These are phyloP conservation scores for Cladosporium sp. DNA, from an alignment of 2,329 filamentous ascomycete species.

Conservation along the genomic window DNA sequence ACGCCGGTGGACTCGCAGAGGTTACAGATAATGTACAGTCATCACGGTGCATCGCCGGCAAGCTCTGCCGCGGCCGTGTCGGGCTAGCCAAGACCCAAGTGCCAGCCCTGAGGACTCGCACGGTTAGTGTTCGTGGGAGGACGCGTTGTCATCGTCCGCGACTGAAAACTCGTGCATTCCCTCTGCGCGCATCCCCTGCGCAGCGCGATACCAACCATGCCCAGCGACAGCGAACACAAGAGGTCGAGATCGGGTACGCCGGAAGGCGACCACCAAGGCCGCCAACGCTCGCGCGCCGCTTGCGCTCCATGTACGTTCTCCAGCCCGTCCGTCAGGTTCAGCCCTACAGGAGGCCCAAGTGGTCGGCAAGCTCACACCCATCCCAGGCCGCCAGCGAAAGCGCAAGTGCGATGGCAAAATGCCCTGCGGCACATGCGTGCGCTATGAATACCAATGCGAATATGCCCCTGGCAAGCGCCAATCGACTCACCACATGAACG, in stretches of 20 bases:
- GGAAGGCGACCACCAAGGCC: slow-evolving; percentile 19
- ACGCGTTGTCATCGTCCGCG: too few species aligned
- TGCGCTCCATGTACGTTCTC: slow-evolving; percentile 30
- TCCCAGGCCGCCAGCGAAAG: slow-evolving; percentile 10
- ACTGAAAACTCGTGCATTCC: too few species aligned
- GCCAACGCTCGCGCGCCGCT: slow-evolving; percentile 29
- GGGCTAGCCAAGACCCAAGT: slow-evolving; percentile 4
- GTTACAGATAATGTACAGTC: slow-evolving; percentile 6
- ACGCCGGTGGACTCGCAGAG: neutral
- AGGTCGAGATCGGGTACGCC: slow-evolving; percentile 9
- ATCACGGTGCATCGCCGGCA: slow-evolving; percentile 7
- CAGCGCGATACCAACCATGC: neutral
- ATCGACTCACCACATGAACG: slow-evolving; percentile 20
- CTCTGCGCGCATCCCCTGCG: too few species aligned
- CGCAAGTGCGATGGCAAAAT: slow-evolving; percentile 27
- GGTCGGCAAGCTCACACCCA: neutral
- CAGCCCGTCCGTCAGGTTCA: slow-evolving; percentile 8
- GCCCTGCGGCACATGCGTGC: slow-evolving; percentile 30
- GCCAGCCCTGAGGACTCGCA: too few species aligned
- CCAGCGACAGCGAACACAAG: slow-evolving; percentile 5
- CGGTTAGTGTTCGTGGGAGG: too few species aligned
- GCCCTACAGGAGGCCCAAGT: neutral
- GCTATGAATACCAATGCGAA: slow-evolving; percentile 32
- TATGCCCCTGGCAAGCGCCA: slow-evolving; percentile 25
- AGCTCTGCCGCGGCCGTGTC: neutral